These are phyloP conservation scores for Podospora pseudocomata DNA, from an alignment of 495 filamentous ascomycete species.

Conservation along the genomic window DNA sequence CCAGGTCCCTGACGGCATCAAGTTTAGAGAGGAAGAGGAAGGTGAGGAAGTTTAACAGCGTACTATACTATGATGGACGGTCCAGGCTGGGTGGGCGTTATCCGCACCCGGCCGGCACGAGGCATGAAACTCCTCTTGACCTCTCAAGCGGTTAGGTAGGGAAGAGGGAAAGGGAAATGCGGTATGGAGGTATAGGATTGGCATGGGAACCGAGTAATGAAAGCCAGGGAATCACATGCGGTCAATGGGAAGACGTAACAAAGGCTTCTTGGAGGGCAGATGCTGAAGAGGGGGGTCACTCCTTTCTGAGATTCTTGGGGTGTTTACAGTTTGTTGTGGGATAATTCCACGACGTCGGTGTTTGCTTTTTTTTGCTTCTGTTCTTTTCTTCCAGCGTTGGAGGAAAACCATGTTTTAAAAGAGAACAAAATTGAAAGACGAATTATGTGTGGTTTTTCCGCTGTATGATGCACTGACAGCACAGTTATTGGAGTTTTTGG, in stretches of 20 bases:
- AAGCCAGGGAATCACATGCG: background rate
- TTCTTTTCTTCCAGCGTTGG: constrained; percentile 1
- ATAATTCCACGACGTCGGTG: background rate
- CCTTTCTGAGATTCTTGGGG: background rate
- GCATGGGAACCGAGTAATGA: background rate
- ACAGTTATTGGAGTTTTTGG: background rate
- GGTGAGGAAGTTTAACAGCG: constrained; percentile 44
- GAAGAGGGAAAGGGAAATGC: background rate
- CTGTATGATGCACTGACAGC: background rate
- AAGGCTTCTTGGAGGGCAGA: background rate
- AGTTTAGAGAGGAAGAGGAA: constrained; percentile 62
- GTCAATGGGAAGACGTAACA: background rate
- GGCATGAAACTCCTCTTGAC: background rate
- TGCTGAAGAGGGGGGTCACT: background rate
- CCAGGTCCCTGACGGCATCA: constrained; percentile 64
- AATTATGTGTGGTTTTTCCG: constrained; percentile 3
- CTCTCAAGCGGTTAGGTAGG: background rate
- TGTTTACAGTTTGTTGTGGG: constrained; percentile 4
- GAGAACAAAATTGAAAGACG: constrained; percentile 30
- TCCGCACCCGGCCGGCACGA: background rate
- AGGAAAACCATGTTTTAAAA: constrained; percentile 5
- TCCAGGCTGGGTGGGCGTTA: background rate
- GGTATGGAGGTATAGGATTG: background rate
- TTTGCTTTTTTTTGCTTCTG: constrained; percentile 8
- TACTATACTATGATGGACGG: background rate